Evolutionary conservation across 805 yeast species (phyloP).

Genomic region (Teunomyces tritomae): DNA sequence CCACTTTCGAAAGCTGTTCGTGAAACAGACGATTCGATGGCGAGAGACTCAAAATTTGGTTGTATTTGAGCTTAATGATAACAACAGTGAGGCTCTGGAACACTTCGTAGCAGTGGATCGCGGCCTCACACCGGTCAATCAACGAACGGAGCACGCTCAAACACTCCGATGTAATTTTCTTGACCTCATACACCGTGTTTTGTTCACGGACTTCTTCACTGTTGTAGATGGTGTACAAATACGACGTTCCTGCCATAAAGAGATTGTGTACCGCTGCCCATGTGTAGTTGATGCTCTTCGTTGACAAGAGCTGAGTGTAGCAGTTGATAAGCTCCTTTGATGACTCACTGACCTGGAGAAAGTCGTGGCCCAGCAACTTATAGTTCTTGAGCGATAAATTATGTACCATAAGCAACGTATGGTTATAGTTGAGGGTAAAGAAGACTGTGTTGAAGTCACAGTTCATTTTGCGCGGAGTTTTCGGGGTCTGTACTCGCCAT

Average conservation of each 20-base stretch:
- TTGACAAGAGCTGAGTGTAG: conserved; percentile 56
- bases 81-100: conserved; percentile 73
- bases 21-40: conserved; percentile 6
- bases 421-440: conserved; percentile 73
- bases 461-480: conserved; percentile 57
- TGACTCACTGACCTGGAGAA: conserved; percentile 55
- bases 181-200: conserved; percentile 43
- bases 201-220: conserved; percentile 50
- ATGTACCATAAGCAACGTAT: conserved; percentile 66
- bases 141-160: conserved; percentile 58
- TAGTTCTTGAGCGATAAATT: conserved; percentile 76
- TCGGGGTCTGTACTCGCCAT: conserved; percentile 64
- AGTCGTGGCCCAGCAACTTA: conserved; percentile 51
- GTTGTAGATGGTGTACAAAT: conserved; percentile 71
- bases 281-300: conserved; percentile 70
- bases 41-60: conserved; percentile 26
- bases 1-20: conserved; percentile 6
- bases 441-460: conserved; percentile 71
- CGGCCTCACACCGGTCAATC: conserved; percentile 74
- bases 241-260: conserved; percentile 87
- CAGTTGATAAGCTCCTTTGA: conserved; percentile 64
- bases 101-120: conserved; percentile 65
- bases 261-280: conserved; percentile 92
- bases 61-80: conserved; percentile 57
- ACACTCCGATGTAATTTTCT: conserved; percentile 52